These are phyloP conservation scores for Nakazawaea molendinolei DNA, from an alignment of 805 yeast genomes.

Conservation along the genomic window DNA sequence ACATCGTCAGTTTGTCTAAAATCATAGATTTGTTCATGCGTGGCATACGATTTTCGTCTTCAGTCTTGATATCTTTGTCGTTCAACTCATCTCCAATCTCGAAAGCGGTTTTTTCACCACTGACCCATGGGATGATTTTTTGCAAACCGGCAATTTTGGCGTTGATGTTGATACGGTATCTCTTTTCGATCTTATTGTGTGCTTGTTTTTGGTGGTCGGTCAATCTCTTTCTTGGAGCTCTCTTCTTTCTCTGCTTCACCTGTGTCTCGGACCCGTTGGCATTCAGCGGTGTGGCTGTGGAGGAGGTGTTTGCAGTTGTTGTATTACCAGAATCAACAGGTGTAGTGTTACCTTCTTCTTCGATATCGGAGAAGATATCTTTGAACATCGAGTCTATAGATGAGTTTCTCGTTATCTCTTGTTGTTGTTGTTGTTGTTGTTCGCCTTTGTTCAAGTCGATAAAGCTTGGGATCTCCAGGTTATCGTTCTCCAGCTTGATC, in stretches of 20 bases:
- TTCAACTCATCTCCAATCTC: conserved; percentile 29
- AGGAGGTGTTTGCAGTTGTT: conserved; percentile 6
- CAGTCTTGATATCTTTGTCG: conserved; percentile 11
- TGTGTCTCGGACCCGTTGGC: neutral
- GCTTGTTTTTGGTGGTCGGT: conserved; percentile 60
- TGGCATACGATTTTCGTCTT: conserved; percentile 17
- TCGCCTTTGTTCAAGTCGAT: neutral
- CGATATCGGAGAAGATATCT: conserved; percentile 10
- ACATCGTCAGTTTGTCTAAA: conserved; percentile 61
- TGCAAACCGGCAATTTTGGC: conserved; percentile 65
- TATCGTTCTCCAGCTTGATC: conserved; percentile 10
- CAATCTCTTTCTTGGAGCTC: conserved; percentile 48
- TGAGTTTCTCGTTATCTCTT: conserved; percentile 6
- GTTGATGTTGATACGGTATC: conserved; percentile 65
- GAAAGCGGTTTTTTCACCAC: conserved; percentile 55
- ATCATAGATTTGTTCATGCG: conserved; percentile 61
- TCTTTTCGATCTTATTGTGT: conserved; percentile 66
- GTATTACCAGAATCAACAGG: neutral
- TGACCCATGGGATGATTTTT: conserved; percentile 62
- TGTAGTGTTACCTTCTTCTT: conserved; percentile 1
- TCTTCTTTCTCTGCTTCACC: conserved; percentile 31
- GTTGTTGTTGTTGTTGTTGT: neutral
- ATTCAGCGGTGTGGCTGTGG: neutral
- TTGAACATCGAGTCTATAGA: conserved; percentile 12
- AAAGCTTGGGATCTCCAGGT: conserved; percentile 6